Conservation (phyloP, 345 rosid species). For the Arabidopsis suecica region DNA sequence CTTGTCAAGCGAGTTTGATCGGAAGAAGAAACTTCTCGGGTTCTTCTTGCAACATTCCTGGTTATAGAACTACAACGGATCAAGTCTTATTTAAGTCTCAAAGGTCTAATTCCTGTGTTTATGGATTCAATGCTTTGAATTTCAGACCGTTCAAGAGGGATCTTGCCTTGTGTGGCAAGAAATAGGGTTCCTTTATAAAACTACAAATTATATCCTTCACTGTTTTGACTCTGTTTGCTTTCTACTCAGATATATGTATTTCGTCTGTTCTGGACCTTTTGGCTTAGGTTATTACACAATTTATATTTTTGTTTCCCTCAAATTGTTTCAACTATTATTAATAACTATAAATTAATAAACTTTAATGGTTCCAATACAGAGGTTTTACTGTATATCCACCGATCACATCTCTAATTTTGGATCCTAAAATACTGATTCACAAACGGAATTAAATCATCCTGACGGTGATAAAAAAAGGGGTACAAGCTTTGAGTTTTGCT, state of each 20-base stretch:
- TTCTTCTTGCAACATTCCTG: conserved; percentile 80
- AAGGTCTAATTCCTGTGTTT: conserved; percentile 73
- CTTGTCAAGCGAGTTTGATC: conserved; percentile 77
- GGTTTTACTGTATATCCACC: no score
- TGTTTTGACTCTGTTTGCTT: not conserved
- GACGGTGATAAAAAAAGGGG: not conserved
- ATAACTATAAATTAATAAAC: no score
- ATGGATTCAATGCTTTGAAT: conserved; percentile 74
- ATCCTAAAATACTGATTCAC: not conserved
- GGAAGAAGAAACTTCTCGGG: conserved; percentile 52
- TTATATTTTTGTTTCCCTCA: no score
- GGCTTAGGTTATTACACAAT: no score
- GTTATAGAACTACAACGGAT: conserved; percentile 74
- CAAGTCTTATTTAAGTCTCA: conserved; percentile 69
- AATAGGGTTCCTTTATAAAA: conserved; percentile 17
- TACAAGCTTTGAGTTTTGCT: not conserved
- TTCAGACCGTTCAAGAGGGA: conserved; percentile 75
- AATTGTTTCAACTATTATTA: no score
- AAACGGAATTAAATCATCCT: not conserved
- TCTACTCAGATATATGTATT: not conserved
- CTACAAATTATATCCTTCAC: not conserved
- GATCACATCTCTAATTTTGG: not conserved
- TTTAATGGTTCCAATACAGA: no score
- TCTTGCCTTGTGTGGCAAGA: conserved; percentile 59
- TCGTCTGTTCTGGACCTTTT: not conserved